Conservation (phyloP, 495 filamentous ascomycete genomes). For the Bathelium albidoporum region DNA sequence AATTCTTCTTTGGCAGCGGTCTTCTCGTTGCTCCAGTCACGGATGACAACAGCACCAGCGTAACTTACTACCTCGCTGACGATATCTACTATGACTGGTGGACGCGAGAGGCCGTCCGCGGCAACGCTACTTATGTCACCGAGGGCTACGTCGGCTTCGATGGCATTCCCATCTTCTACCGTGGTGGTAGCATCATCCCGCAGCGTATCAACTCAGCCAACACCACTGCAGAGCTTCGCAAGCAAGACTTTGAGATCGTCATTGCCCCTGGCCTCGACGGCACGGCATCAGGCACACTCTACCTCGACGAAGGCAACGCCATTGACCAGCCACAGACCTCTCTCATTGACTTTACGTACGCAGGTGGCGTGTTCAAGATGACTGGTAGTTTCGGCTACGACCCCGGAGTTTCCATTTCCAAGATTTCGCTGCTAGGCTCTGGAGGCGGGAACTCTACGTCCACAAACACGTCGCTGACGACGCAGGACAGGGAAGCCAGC, state of each 20-base stretch:
- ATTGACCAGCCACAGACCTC: constrained; percentile 21
- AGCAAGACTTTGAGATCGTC: constrained; percentile 58
- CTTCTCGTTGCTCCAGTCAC: constrained; percentile 68
- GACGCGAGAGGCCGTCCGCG: constrained; percentile 47
- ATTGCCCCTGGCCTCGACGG: constrained; percentile 49
- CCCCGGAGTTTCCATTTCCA: constrained; percentile 14
- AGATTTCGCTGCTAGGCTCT: constrained; percentile 17
- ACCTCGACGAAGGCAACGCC: constrained; percentile 37
- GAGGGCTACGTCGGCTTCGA: constrained; percentile 47
- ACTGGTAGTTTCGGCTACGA: constrained; percentile 22
- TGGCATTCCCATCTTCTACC: constrained; percentile 62
- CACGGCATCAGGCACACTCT: constrained; percentile 40
- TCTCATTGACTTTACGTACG: constrained; percentile 25
- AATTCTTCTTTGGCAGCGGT: constrained; percentile 66
- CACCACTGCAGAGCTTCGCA: constrained; percentile 60
- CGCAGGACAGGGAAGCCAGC: not conserved
- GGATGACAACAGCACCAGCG: constrained; percentile 49
- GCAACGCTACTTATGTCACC: constrained; percentile 43
- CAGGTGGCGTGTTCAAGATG: constrained; percentile 12
- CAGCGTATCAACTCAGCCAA: constrained; percentile 49
- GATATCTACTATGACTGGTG: constrained; percentile 73
- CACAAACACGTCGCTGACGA: not conserved
- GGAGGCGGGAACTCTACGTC: constrained; percentile 3
- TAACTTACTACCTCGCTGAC: constrained; percentile 62
- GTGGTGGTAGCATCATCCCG: constrained; percentile 61